Evolutionary conservation across 108 stramenopile genomes (phyloP).

Genomic region (Fragilaria radians): DNA sequence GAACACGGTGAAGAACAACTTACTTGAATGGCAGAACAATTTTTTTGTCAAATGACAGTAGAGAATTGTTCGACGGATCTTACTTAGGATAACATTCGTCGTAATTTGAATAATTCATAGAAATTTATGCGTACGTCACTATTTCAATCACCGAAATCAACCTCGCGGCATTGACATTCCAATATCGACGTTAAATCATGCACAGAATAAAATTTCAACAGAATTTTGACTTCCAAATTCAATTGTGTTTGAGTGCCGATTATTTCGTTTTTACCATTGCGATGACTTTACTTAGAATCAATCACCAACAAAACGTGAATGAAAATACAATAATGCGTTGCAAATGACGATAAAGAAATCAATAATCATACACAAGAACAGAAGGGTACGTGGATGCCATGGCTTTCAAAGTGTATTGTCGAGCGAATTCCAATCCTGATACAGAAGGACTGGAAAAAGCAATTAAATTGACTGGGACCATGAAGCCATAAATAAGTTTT

Average conservation of each 20-base stretch:
- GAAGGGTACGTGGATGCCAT: not conserved
- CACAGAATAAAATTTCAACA: too few relatives aligned
- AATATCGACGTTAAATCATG: too few relatives aligned
- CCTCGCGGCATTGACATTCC: too few relatives aligned
- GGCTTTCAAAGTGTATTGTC: constrained; percentile 20
- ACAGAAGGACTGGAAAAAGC: constrained; percentile 84
- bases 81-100: too few relatives aligned
- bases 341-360: not conserved
- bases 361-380: constrained; percentile 21
- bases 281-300: not conserved
- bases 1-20: too few relatives aligned
- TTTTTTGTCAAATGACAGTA: too few relatives aligned
- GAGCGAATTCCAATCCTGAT: constrained; percentile 61
- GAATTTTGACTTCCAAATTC: too few relatives aligned
- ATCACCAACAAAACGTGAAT: not conserved
- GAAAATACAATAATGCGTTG: not conserved
- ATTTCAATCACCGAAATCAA: too few relatives aligned
- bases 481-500: constrained; percentile 58
- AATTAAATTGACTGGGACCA: constrained; percentile 30
- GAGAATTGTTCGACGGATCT: too few relatives aligned
- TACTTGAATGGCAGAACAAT: too few relatives aligned
- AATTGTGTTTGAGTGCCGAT: not conserved
- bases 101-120: too few relatives aligned
- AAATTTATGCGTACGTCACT: too few relatives aligned
- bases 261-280: not conserved